Percentiles rank a stretch among this genome's conserved stretches.
Evolutionary conservation across 2,329 filamentous ascomycete genomes (phyloP).

Genomic region (Dactylella cylindrospora): DNA sequence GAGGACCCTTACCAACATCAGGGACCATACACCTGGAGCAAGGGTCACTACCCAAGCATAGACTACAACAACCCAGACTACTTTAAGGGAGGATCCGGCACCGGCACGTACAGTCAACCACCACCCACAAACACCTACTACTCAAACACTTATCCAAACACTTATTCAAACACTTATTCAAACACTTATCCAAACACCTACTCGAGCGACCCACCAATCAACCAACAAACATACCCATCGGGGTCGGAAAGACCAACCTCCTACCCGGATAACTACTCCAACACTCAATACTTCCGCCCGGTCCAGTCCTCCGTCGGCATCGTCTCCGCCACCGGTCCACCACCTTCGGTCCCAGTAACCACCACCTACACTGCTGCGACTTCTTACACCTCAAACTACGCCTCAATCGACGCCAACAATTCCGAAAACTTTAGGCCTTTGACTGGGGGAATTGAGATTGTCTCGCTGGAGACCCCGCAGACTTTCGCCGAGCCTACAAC

Average conservation of each 20-base stretch:
- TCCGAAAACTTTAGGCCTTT: constrained; percentile 34
- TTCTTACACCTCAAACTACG: constrained; percentile 23
- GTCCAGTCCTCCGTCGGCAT: constrained; percentile 13
- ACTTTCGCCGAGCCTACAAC: constrained; percentile 28
- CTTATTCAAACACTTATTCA: not conserved
- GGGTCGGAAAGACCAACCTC: constrained; percentile 9
- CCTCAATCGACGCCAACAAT: constrained; percentile 23
- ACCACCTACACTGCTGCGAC: constrained; percentile 17
- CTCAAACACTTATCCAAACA: not conserved
- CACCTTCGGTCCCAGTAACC: constrained; percentile 1
- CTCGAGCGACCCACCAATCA: not conserved
- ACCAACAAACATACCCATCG: not conserved
- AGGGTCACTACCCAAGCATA: constrained; percentile 36
- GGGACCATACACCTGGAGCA: constrained; percentile 23
- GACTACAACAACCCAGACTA: constrained; percentile 37
- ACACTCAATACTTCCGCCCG: constrained; percentile 31
- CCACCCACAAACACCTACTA: no score
- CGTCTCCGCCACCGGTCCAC: constrained; percentile 16
- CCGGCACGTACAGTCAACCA: no score
- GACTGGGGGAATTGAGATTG: constrained; percentile 14
- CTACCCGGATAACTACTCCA: constrained; percentile 23
- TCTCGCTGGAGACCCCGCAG: constrained; percentile 25
- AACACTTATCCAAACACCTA: not conserved
- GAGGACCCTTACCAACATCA: not conserved
- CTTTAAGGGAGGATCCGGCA: constrained; percentile 22